These are phyloP conservation scores for Plasmodium billcollinsi DNA, from an alignment of 169 alveolate genomes.

Conservation along the genomic window DNA sequence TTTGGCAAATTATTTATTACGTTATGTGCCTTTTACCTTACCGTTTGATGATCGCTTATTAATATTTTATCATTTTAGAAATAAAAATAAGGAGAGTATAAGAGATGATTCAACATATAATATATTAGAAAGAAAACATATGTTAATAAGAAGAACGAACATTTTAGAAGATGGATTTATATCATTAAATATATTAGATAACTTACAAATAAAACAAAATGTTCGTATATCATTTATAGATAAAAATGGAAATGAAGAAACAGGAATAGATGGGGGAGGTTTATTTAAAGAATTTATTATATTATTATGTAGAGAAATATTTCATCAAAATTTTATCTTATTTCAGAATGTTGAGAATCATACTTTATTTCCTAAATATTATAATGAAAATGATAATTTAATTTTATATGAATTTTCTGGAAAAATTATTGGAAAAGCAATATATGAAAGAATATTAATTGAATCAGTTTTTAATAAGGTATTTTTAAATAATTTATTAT, in stretches of 20 bases:
- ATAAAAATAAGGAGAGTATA: slow-evolving; percentile 72
- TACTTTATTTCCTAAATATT: slow-evolving; percentile 83
- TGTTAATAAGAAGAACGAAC: slow-evolving; percentile 83
- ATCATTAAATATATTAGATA: slow-evolving; percentile 77
- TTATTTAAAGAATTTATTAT: slow-evolving; percentile 96
- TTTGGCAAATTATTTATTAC: slow-evolving; percentile 70
- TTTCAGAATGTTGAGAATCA: slow-evolving; percentile 81
- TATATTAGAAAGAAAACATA: slow-evolving; percentile 64
- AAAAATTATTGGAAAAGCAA: slow-evolving; percentile 93
- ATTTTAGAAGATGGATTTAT: slow-evolving; percentile 86
- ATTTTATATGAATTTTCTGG: slow-evolving; percentile 87
- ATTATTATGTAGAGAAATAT: slow-evolving; percentile 90
- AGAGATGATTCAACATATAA: slow-evolving; percentile 61
- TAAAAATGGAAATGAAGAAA: slow-evolving; percentile 92
- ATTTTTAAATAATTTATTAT: slow-evolving; percentile 90
- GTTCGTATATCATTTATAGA: slow-evolving; percentile 91
- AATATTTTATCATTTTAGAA: slow-evolving; percentile 75
- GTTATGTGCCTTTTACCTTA: slow-evolving; percentile 74
- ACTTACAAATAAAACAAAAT: slow-evolving; percentile 79
- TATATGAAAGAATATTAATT: slow-evolving; percentile 92
- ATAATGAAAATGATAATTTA: slow-evolving; percentile 79
- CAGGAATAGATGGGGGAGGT: slow-evolving; percentile 99
- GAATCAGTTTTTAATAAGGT: slow-evolving; percentile 93
- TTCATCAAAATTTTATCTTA: slow-evolving; percentile 91
- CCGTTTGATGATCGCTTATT: slow-evolving; percentile 80